phyloP scores from a whole-genome alignment of 2,329 filamentous ascomycete genomes.

The Emydomyces testavorans region DNA sequence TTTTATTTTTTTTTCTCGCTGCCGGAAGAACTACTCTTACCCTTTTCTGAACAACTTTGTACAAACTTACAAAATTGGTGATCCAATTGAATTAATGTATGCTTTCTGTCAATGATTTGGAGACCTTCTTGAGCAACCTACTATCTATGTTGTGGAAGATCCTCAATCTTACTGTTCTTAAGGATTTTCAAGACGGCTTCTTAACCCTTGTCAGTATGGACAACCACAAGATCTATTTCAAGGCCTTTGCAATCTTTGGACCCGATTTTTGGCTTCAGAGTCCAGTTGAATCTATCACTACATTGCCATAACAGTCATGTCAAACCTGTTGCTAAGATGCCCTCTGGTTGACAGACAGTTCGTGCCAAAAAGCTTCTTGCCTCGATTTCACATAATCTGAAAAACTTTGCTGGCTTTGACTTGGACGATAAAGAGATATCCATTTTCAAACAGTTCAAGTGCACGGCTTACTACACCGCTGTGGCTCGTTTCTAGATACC shows the following conservation, averaged over 20 bases:
- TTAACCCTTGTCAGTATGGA: constrained; percentile 2
- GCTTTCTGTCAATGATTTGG: constrained; percentile 17
- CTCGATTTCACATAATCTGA: constrained; percentile 31
- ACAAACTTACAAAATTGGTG: constrained; percentile 19
- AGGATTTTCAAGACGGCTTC: constrained; percentile 3
- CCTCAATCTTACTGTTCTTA: constrained; percentile 19
- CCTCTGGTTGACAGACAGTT: constrained; percentile 24
- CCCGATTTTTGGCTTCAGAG: constrained; percentile 14
- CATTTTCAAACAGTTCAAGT: constrained; percentile 29
- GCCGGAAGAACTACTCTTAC: constrained; percentile 23
- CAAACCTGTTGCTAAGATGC: constrained; percentile 24
- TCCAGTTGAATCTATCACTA: constrained; percentile 14
- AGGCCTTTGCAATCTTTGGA: constrained; percentile 19
- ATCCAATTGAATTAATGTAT: constrained; percentile 17
- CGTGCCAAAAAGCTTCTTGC: constrained; percentile 32
- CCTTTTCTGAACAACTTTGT: constrained; percentile 25
- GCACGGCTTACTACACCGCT: constrained; percentile 26
- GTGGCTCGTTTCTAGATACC: constrained; percentile 25
- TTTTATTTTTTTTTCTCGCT: constrained; percentile 22
- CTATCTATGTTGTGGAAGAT: constrained; percentile 21
- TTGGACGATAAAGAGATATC: constrained; percentile 24
- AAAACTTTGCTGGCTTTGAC: constrained; percentile 28
- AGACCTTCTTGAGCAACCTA: constrained; percentile 18
- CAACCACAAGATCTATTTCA: constrained; percentile 18
- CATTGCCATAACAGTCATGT: constrained; percentile 4